Base-by-base conservation (phyloP, 2,329 filamentous ascomycete genomes). In the Nigrospora oryzae region DNA sequence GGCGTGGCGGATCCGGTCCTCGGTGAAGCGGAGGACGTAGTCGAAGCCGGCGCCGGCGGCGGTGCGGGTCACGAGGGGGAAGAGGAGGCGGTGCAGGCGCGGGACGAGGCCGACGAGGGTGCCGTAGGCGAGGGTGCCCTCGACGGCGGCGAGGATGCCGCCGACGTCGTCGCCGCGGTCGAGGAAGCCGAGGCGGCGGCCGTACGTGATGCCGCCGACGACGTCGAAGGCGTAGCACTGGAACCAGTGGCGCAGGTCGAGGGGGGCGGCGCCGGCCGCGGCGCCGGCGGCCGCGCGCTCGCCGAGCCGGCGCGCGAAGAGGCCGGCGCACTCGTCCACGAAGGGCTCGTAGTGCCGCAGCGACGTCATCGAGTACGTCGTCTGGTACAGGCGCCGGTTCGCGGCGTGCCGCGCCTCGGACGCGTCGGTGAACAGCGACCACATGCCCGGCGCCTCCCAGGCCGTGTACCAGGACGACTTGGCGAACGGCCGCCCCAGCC, bases 161-260 rank as follows among this genome's bases (percentile, higher is more conserved):
- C 36, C 38, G 10, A 45, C 43, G 14, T 42, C 43, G 13, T 31
- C 34, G 13, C 36, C 40, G 13, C 38, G 28, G 23, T 46, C 44
- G 30, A 42, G 42, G 36, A 38, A 42, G 2, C 39, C 39, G 5
- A 42, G 19, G 16, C 38, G 23, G 15, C 17, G 15, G 13, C 31
- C 34, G 35, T 40, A 45, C 37, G 34, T 45, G 38, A 45, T 45
- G 14, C 36, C 16, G 31, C 37, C 43, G n/a, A 45, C 15, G 31
- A 45, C 43, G 37, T 45, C 43, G 19, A 45, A 45, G 13, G 43
- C 43, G 30, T 35, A 45, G 31, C 40, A 45, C 11, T 45, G 43
- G 37, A 45, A 35, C 43, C 37, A 40, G n/a, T 45, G 17, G 12
- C 30, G 17, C 16, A 33, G 16, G 31, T 40, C 40, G 37, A 45